Conservation (phyloP, 208 protist species). For the Polymyxa betae region DNA sequence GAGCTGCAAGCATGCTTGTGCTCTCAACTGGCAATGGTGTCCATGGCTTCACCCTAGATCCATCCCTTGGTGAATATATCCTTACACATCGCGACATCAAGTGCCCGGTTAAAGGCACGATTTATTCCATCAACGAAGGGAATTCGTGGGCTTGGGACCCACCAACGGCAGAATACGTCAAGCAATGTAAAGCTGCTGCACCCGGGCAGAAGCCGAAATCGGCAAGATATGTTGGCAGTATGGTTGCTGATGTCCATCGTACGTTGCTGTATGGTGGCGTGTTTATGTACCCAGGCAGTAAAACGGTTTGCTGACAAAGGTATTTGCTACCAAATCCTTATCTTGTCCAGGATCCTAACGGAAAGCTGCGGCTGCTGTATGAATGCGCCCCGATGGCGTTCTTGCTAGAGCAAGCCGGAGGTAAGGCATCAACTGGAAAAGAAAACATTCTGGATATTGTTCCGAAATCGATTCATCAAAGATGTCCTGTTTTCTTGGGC, state of each 20-base stretch:
- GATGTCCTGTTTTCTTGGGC: constrained; percentile 64
- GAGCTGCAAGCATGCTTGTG: constrained; percentile 58
- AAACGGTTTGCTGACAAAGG: background rate
- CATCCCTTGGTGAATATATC: constrained; percentile 92
- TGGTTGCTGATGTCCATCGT: constrained; percentile 93
- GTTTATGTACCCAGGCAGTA: constrained; percentile 80
- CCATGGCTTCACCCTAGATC: constrained; percentile 88
- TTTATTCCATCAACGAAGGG: constrained; percentile 97
- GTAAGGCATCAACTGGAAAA: constrained; percentile 70
- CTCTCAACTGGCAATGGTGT: constrained; percentile 63
- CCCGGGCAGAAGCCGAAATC: constrained; percentile 58
- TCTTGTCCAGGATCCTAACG: constrained; percentile 79
- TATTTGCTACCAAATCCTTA: background rate
- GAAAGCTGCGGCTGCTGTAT: constrained; percentile 95
- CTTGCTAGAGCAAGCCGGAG: constrained; percentile 75
- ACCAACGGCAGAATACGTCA: background rate
- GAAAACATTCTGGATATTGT: constrained; percentile 48
- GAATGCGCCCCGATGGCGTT: constrained; percentile 79
- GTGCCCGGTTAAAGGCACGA: constrained; percentile 82
- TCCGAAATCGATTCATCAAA: constrained; percentile 63
- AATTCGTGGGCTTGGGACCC: constrained; percentile 70
- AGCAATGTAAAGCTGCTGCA: background rate
- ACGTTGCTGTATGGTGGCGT: constrained; percentile 96
- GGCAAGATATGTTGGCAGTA: constrained; percentile 70
- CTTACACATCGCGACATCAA: constrained; percentile 87